Percentiles rank a stretch among this genome's conserved stretches.
These are phyloP conservation scores for Themeda triandra DNA, from an alignment of 176 grass and related monocot species.

Conservation along the genomic window DNA sequence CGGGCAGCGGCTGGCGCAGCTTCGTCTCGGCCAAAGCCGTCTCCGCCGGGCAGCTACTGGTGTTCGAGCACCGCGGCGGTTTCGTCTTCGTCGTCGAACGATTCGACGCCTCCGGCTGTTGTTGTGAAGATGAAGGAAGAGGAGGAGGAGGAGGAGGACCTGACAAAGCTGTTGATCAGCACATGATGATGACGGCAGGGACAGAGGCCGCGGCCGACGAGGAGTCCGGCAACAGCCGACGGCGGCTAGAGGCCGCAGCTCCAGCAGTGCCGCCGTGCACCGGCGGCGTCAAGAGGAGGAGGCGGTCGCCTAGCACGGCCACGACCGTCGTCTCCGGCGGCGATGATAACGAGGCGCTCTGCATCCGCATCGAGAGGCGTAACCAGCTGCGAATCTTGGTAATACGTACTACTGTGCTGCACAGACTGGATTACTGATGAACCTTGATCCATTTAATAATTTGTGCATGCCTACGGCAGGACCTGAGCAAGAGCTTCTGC, in stretches of 20 bases:
- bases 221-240: not conserved
- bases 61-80: slow-evolving; percentile 24
- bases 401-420: not conserved
- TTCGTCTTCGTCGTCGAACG: slow-evolving; percentile 21
- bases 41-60: slow-evolving; percentile 18
- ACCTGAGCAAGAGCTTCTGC: slow-evolving; percentile 28
- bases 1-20: slow-evolving; percentile 11
- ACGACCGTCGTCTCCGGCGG: not conserved
- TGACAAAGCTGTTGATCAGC: not conserved
- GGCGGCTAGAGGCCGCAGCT: not conserved
- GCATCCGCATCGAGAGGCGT: not conserved
- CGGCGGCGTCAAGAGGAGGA: not conserved
- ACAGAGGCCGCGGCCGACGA: not conserved
- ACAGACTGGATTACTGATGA: not conserved
- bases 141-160: not conserved
- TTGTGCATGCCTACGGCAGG: not conserved
- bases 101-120: slow-evolving; percentile 32
- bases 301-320: not conserved
- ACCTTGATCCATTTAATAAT: not conserved
- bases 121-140: not conserved
- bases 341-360: not conserved
- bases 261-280: not conserved
- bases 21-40: slow-evolving; percentile 18
- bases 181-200: not conserved
- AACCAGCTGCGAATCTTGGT: not conserved